Evolutionary conservation across 2,329 filamentous ascomycete genomes (phyloP).

Genomic region (Alternaria brassicae): DNA sequence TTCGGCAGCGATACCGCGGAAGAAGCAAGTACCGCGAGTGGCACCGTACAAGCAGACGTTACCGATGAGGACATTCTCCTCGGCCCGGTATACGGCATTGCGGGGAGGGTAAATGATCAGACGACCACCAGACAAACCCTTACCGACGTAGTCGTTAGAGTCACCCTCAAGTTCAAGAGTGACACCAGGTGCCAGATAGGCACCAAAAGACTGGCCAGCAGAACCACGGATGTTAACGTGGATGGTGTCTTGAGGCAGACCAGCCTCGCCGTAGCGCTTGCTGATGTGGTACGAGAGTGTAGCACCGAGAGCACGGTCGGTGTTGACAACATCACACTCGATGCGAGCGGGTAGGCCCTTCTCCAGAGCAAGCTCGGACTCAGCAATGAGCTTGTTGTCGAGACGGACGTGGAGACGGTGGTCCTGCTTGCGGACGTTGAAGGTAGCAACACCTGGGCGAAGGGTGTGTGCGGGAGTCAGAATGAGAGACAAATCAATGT

Average conservation of each 20-base stretch:
- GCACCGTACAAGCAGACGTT: slow-evolving; percentile 96
- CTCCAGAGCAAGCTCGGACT: slow-evolving; percentile 92
- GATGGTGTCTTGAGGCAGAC: slow-evolving; percentile 89
- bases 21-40: slow-evolving; percentile 89
- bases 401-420: slow-evolving; percentile 91
- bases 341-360: slow-evolving; percentile 92
- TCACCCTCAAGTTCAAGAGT: slow-evolving; percentile 96
- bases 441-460: slow-evolving; percentile 90
- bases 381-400: slow-evolving; percentile 96
- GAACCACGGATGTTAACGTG: slow-evolving; percentile 97
- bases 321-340: slow-evolving; percentile 96
- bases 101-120: slow-evolving; percentile 93
- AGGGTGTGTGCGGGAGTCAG: slow-evolving; percentile 95
- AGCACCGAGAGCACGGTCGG: slow-evolving; percentile 90
- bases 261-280: slow-evolving; percentile 87
- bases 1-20: slow-evolving; percentile 95
- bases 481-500: slow-evolving; percentile 91
- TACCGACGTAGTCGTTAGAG: slow-evolving; percentile 95
- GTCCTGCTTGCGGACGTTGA: slow-evolving; percentile 98
- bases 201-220: slow-evolving; percentile 95
- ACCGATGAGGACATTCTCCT: slow-evolving; percentile 92
- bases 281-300: slow-evolving; percentile 96
- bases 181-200: slow-evolving; percentile 89
- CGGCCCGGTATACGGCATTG: slow-evolving; percentile 89
- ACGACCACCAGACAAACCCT: slow-evolving; percentile 91